Evolutionary conservation across 2,329 filamentous ascomycete genomes (phyloP).

Genomic region (Sporothrix mexicana): DNA sequence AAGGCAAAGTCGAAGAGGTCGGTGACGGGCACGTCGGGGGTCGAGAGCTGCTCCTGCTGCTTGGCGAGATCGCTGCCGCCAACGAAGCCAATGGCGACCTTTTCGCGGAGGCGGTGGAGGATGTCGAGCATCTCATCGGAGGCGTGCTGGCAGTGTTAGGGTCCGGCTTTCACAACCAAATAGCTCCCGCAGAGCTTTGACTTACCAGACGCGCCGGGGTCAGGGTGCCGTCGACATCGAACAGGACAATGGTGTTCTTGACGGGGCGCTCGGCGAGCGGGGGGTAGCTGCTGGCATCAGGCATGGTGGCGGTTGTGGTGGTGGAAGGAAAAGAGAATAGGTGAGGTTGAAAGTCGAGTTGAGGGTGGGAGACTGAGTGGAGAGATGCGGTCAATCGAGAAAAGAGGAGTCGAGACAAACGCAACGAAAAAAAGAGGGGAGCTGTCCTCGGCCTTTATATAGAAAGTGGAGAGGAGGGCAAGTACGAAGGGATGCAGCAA

Average conservation of each 20-base stretch:
- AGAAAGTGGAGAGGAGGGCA: slow-evolving; percentile 23
- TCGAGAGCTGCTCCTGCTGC: slow-evolving; percentile 94
- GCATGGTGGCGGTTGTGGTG: slow-evolving; percentile 27
- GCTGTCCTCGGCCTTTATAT: slow-evolving; percentile 21
- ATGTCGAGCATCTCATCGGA: slow-evolving; percentile 82
- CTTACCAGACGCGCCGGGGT: slow-evolving; percentile 79
- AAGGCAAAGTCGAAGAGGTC: slow-evolving; percentile 97
- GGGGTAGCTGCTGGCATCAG: slow-evolving; percentile 57
- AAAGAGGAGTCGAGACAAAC: neutral
- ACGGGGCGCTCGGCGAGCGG: slow-evolving; percentile 82
- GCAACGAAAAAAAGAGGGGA: neutral
- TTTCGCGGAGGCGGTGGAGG: slow-evolving; percentile 80
- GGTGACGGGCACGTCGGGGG: slow-evolving; percentile 70
- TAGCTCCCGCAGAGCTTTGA: neutral
- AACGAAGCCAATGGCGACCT: slow-evolving; percentile 88
- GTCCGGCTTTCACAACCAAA: neutral
- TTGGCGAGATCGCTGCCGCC: slow-evolving; percentile 91
- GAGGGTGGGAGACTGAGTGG: neutral
- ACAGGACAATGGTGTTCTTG: slow-evolving; percentile 92
- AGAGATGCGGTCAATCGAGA: slow-evolving; percentile 19
- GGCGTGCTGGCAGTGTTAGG: slow-evolving; percentile 57
- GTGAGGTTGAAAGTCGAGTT: neutral
- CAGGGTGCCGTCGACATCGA: slow-evolving; percentile 94
- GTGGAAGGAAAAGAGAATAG: neutral
- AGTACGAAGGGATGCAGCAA: neutral